Conservation (phyloP, 805 yeast genomes). For the Kuraishia hungarica region DNA sequence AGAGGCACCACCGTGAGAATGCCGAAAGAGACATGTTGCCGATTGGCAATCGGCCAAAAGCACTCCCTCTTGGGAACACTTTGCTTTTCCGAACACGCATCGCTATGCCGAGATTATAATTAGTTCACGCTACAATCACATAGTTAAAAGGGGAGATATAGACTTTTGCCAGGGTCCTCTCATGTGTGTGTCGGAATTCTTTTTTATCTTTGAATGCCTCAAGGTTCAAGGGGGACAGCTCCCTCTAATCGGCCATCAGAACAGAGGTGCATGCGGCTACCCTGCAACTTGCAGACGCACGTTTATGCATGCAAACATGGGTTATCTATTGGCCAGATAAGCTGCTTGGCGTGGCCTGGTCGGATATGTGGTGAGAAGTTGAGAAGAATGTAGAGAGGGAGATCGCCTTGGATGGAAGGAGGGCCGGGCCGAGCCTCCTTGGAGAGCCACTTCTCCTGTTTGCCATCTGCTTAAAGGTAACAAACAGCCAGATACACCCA, state of each 20-base stretch:
- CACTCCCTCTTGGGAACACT: no score
- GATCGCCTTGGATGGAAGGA: no score
- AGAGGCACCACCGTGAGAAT: neutral
- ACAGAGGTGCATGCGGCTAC: neutral
- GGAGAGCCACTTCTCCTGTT: no score
- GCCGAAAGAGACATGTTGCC: neutral
- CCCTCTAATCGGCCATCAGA: neutral
- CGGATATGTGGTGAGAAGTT: neutral
- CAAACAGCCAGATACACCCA: no score
- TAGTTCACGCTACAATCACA: neutral
- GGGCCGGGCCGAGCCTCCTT: no score
- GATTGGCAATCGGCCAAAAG: no score
- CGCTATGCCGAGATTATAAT: neutral
- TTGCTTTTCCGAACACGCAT: no score
- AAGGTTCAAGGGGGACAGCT: neutral
- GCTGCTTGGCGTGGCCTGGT: neutral
- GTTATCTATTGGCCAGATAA: neutral
- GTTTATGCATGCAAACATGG: neutral
- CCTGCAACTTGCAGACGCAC: neutral
- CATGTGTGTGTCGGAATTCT: neutral
- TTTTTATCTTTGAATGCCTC: neutral
- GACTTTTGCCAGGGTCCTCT: neutral
- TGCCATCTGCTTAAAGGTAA: no score
- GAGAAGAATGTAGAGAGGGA: neutral
- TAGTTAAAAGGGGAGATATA: neutral